Evolutionary conservation across 345 rosid species (phyloP), one percentile per base, ranked within the genome.

Genomic region (Turritis glabra): DNA sequence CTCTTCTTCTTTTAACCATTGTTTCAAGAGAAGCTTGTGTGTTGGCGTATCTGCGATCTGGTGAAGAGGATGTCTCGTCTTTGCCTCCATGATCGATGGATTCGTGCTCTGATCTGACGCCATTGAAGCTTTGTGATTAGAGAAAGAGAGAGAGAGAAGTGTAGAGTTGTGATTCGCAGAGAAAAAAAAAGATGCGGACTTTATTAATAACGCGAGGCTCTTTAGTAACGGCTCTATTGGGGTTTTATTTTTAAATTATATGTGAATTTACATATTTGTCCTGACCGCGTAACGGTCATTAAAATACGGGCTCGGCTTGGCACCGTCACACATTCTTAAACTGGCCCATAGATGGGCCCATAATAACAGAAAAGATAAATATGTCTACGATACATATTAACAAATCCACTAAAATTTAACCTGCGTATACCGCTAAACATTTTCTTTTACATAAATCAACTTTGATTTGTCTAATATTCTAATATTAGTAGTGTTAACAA

Each of bases 1-100:
- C 40, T 95, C 97, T 63, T 94, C 93, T 67, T 95, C 99, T 75
- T 90, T 92, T 52, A 92, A 85, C 99, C 98, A 92, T 71, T 95
- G 98, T 81, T 92, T 92, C 53, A 95, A 78, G 60, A 95, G 96
- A 62, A 95, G 93, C 85, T 88, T 95, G 87, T 95, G 97, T 32
- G 93, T 89, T 21, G 93, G 93, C 1, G 97, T 90, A 72, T 87
- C 92, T 0, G 96, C 97, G 7, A 95, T 95, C 51, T 92, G 93
- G 85, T 90, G 92, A 21, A 95, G 91, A 46, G 97, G 98, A 85
- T 92, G 97, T 0, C 68, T 82, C 1, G 73, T 65, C 63, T 84
- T 87, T 21, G 88, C 27, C 64, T 81, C 84, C 92, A 88, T 86
- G 22, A 87, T 82, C 33, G 85, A 43, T 44, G 83, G 63, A 52